Base-by-base conservation (phyloP, 176 grass and related monocot genomes). In the Phyllostachys edulis region DNA sequence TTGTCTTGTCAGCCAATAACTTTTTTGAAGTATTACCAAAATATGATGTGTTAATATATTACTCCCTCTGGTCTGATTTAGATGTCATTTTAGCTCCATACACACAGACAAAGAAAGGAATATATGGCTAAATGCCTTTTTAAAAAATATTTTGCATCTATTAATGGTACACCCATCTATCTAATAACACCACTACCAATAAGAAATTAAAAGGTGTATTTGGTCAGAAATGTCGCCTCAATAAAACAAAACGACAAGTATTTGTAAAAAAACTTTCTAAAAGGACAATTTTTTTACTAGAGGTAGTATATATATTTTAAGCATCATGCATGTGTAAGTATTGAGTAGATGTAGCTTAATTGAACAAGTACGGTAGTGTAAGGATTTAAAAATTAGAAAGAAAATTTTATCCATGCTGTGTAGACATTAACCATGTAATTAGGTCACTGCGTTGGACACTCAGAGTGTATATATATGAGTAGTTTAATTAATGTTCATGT, bases 351-450 rank as follows among this genome's bases (percentile, higher is more conserved):
- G 15, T 51, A 9, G 4, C 67, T 52, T 50, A 18, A n/a, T n/a
- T n/a, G n/a, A n/a, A n/a, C n/a, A n/a, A n/a, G n/a, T n/a, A n/a
- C 8, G 9, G 14, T 21, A 12, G 5, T 20, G 6, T 45, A 71
- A 46, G 13, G n/a, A 26, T 46, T 49, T 40, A 60, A 32, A 41
- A 37, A 26, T 38, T 62, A 27, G 16, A 23, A 42, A 15, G 16
- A 73, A 15, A 4, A 40, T 16, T 75, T 61, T 65, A 37, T 50
- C 10, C 14, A 36, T 75, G 16, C 36, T 76, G 70, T 80, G 55
- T 32, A 80, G 62, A 84, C 55, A 81, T 51, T 45, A 60, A 62
- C 55, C 63, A 63, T 63, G 61, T 65, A 6, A 5, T 61, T 62
- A 41, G 17, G 57, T 26, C 65, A 59, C 60, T 50, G 32, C 61